phyloP scores from a whole-genome alignment of 352 stramenopile genomes.

The Phytopythium kandeliae region DNA sequence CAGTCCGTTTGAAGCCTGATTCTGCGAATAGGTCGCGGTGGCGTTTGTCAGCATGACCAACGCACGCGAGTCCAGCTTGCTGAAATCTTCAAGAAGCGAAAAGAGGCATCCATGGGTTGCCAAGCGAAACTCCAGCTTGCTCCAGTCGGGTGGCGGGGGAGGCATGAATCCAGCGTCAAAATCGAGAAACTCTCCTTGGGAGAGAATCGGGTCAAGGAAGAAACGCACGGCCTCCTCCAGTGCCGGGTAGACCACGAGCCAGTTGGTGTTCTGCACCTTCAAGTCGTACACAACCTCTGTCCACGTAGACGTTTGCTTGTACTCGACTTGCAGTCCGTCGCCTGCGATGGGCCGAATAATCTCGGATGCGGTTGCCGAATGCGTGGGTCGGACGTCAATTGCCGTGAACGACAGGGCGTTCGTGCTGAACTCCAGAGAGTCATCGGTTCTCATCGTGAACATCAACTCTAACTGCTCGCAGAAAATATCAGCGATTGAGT shows the following conservation, averaged over 20 bases:
- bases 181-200: conserved; percentile 34
- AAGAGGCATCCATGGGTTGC: conserved; percentile 67
- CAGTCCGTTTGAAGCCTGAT: conserved; percentile 42
- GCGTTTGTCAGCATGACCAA: conserved; percentile 73
- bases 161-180: conserved; percentile 71
- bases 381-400: conserved; percentile 53
- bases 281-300: conserved; percentile 68
- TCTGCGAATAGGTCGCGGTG: conserved; percentile 55
- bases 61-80: conserved; percentile 54
- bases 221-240: conserved; percentile 59
- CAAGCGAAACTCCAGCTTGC: conserved; percentile 72
- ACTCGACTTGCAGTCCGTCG: conserved; percentile 72
- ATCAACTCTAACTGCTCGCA: conserved; percentile 78
- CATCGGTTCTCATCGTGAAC: conserved; percentile 76
- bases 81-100: conserved; percentile 79
- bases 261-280: conserved; percentile 73
- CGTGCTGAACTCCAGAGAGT: conserved; percentile 66
- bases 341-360: conserved; percentile 63
- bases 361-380: conserved; percentile 50
- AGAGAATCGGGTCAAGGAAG: conserved; percentile 56
- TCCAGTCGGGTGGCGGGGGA: conserved; percentile 56
- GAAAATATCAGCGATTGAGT: conserved; percentile 65
- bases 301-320: conserved; percentile 73
- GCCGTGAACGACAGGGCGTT: conserved; percentile 53
- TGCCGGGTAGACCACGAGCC: conserved; percentile 64